Conservation (phyloP, 2,329 filamentous ascomycete species). For the Colletotrichum abscissum region DNA sequence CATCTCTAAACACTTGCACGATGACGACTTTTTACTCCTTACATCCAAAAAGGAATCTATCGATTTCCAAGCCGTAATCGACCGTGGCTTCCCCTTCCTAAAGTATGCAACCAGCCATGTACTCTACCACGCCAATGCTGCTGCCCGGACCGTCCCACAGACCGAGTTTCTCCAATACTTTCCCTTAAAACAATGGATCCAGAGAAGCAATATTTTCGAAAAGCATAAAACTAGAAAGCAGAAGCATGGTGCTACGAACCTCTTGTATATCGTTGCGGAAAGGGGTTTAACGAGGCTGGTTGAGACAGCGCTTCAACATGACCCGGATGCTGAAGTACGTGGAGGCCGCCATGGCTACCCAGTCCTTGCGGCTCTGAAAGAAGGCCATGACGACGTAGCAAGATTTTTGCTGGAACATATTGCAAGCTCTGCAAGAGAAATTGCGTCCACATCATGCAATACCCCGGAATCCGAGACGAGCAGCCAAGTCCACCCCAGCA, state of each 20-base stretch:
- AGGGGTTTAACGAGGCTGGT: rapidly evolving
- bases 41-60: background rate
- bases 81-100: background rate
- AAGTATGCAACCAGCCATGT: conserved; percentile 5
- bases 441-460: background rate
- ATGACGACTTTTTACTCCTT: background rate
- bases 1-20: background rate
- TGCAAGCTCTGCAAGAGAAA: background rate
- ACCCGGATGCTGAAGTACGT: rapidly evolving
- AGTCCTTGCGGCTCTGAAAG: background rate
- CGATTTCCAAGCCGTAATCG: rapidly evolving
- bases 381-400: rapidly evolving
- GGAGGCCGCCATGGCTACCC: background rate
- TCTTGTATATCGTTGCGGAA: background rate
- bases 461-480: no score
- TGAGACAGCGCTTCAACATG: rapidly evolving
- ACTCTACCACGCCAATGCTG: background rate
- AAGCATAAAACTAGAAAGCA: background rate
- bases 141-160: background rate
- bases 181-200: background rate
- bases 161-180: rapidly evolving
- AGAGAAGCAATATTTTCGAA: background rate
- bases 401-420: rapidly evolving
- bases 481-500: background rate
- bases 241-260: background rate